phyloP scores from a whole-genome alignment of 371 early-diverging fungal genomes.

The Syncephalastrum contaminatum region DNA sequence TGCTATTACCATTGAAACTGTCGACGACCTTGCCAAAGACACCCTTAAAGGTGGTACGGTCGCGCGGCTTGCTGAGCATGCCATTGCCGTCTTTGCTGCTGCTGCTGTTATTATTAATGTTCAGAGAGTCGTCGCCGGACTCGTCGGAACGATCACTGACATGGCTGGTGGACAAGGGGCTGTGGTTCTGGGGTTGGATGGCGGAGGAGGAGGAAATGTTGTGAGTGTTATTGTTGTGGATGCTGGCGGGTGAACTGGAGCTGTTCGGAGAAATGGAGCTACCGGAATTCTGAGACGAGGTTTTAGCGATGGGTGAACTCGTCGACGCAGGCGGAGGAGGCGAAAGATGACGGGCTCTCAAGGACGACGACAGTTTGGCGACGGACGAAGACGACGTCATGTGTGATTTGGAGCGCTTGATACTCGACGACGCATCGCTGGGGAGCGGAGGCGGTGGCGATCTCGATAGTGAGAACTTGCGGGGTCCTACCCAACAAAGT shows the following conservation, averaged over 20 bases:
- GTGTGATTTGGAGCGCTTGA: slow-evolving; percentile 15
- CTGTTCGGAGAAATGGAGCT: slow-evolving; percentile 12
- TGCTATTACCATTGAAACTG: slow-evolving; percentile 51
- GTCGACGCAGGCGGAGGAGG: slow-evolving; percentile 27
- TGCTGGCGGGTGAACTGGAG: slow-evolving; percentile 7
- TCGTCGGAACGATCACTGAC: slow-evolving; percentile 16
- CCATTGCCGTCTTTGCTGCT: slow-evolving; percentile 13
- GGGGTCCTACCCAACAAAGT: neutral
- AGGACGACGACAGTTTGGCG: slow-evolving; percentile 29
- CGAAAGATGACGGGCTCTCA: slow-evolving; percentile 22
- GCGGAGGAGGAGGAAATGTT: too few species aligned
- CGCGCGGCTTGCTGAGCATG: slow-evolving; percentile 39
- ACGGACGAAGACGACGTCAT: slow-evolving; percentile 28
- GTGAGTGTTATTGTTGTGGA: slow-evolving; percentile 6
- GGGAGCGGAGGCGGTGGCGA: slow-evolving; percentile 12
- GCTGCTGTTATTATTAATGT: neutral
- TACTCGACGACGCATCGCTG: neutral
- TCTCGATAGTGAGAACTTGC: neutral
- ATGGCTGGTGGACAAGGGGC: slow-evolving; percentile 9
- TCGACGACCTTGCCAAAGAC: slow-evolving; percentile 69
- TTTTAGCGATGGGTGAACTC: slow-evolving; percentile 23
- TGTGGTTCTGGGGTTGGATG: neutral
- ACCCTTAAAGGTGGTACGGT: slow-evolving; percentile 59
- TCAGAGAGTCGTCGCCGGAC: slow-evolving; percentile 4
- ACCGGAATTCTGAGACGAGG: slow-evolving; percentile 14